Conservation (phyloP, 805 yeast species). For the Metschnikowia cubensis region DNA sequence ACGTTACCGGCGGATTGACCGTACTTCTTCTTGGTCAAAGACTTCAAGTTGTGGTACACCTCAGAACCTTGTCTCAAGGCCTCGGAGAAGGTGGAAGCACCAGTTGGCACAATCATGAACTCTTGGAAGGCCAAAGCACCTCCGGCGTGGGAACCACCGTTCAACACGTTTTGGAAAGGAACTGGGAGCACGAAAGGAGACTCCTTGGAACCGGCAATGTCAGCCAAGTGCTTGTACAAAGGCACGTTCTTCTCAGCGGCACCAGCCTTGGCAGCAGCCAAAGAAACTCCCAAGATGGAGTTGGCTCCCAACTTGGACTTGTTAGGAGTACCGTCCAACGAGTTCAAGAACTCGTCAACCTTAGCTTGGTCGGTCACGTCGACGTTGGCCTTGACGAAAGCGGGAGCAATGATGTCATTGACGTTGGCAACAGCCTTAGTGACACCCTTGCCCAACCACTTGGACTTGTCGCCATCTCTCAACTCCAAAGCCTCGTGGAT, state of each 20-base stretch:
- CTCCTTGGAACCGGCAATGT: slow-evolving; percentile 66
- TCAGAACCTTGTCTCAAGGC: slow-evolving; percentile 96
- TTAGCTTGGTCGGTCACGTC: slow-evolving; percentile 85
- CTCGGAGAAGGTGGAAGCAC: slow-evolving; percentile 86
- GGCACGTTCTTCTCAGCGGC: slow-evolving; percentile 95
- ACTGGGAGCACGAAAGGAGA: slow-evolving; percentile 93
- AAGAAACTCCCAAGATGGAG: slow-evolving; percentile 96
- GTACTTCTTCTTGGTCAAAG: slow-evolving; percentile 89
- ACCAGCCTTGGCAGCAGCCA: slow-evolving; percentile 96
- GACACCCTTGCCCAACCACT: slow-evolving; percentile 99
- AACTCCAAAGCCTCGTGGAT: slow-evolving; percentile 96
- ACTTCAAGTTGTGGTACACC: slow-evolving; percentile 95
- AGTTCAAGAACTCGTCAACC: slow-evolving; percentile 78
- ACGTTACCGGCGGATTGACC: slow-evolving; percentile 99
- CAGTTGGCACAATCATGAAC: slow-evolving; percentile 97
- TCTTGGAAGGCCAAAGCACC: slow-evolving; percentile 99
- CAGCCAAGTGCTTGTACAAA: slow-evolving; percentile 87
- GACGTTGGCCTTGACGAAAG: slow-evolving; percentile 71
- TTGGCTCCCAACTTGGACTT: slow-evolving; percentile 97
- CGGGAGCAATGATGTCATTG: slow-evolving; percentile 93
- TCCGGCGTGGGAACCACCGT: slow-evolving; percentile 99
- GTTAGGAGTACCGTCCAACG: slow-evolving; percentile 96
- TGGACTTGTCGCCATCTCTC: slow-evolving; percentile 96
- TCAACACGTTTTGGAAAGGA: slow-evolving; percentile 97
- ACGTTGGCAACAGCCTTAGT: slow-evolving; percentile 95